Conservation (phyloP, 108 stramenopile species). For the Nannochloropsis gaditana region DNA sequence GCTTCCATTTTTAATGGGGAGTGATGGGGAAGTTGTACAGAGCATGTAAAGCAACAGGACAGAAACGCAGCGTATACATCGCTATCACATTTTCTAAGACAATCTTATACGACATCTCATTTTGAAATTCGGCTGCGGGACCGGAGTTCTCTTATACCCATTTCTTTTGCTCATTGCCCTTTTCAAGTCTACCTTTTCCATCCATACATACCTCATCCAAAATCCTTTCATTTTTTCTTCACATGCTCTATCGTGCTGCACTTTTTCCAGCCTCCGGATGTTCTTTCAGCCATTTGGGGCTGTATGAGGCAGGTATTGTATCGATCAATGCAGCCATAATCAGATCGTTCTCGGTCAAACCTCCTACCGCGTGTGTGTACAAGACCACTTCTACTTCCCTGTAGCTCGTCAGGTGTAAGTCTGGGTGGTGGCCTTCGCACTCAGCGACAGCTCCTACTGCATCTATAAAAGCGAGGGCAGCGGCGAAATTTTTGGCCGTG, state of each 20-base stretch:
- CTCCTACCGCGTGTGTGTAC: conserved; percentile 69
- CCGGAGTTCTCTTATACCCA: too few species aligned
- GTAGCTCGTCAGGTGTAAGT: conserved; percentile 80
- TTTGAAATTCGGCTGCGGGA: too few species aligned
- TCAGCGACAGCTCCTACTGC: conserved; percentile 71
- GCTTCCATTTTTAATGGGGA: too few species aligned
- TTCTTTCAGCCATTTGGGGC: conserved; percentile 77
- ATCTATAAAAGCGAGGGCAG: conserved; percentile 69
- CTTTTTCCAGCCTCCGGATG: conserved; percentile 34
- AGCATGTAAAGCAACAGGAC: too few species aligned
- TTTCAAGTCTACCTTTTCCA: too few species aligned
- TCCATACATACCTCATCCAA: background rate
- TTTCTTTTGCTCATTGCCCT: too few species aligned
- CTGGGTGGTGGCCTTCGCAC: conserved; percentile 73
- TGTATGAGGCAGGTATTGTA: conserved; percentile 63
- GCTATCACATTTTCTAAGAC: too few species aligned
- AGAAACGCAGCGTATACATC: too few species aligned
- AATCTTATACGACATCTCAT: too few species aligned
- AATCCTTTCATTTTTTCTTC: background rate
- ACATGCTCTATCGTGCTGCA: background rate
- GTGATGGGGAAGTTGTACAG: too few species aligned
- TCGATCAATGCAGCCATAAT: conserved; percentile 63
- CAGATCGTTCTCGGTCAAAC: conserved; percentile 76
- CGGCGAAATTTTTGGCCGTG: conserved; percentile 47
- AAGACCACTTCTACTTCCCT: conserved; percentile 71